Evolutionary conservation across 2,329 filamentous ascomycete species (phyloP), one percentile per base, ranked within the genome.

Genomic region (Sporothrix protearum): DNA sequence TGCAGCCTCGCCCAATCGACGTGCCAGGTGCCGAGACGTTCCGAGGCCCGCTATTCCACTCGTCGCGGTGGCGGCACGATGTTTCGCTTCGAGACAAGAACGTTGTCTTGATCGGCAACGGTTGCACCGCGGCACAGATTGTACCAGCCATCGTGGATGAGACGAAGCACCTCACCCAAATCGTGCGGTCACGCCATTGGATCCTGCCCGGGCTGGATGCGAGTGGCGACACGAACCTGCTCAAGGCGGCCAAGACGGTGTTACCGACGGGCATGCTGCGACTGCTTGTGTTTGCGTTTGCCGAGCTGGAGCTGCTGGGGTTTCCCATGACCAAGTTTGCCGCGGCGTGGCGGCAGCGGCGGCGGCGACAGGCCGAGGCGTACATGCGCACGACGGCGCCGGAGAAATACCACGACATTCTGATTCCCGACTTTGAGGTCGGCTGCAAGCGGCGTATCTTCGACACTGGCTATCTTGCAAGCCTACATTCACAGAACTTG

Each of bases 401-500:
- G 2, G 39, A 9, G 2, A 47, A 64, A 7, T 64, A 64, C 22
- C 59, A 64, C 59, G 33, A 45, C 36, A 28, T 64, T 16, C 22
- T 64, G 36, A 22, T 64, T 2, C 59, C 59, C 10, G 59, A 64
- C 22, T 64, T 63, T 47, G 59, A 64, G 59, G 36, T 64, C 36
- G 59, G 59, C 14, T 64, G 59, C 59, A 64, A 64, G 36, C n/a
- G 59, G n/a, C 59, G 59, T 36, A 64, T 64, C 22, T 64, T 64
- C 22, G 59, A 64, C 59, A 64, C 59, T 3, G 59, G 59, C n/a
- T 64, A 64, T 19, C 59, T 64, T 1, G n/a, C 4, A 12, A 64
- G 59, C 22, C 59, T 64, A 36, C 59, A 64, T 12, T n/a, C 59
- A 0, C 1, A n/a, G 22, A 64, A 64, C 22, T 36, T 64, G n/a